Evolutionary conservation across 2,329 filamentous ascomycete species (phyloP), one percentile per base, ranked within the genome.

Genomic region (Pestalotiopsis sp.): DNA sequence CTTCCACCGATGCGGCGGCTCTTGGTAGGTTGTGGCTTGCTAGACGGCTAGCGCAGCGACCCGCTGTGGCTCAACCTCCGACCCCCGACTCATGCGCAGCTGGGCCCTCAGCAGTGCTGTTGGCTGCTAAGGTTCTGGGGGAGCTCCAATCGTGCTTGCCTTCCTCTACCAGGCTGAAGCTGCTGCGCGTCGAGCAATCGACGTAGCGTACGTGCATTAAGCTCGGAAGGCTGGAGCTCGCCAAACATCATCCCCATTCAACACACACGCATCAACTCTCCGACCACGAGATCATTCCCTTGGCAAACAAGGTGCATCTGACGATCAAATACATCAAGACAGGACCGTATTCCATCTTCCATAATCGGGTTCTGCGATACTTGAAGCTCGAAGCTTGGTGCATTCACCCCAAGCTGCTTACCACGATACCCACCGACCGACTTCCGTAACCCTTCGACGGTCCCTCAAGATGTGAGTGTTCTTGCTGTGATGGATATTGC

Each of bases 381-480:
- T 17, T n/a, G 45, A 52, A 52, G 45, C 45, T 52, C 59, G 25
- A 45, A 64, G 61, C 60, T 64, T 39, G 57, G 23, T 63, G 12
- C 60, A 36, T 23, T 25, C 64, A 41, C 41, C 52, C 23, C 52
- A 27, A 58, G 45, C 45, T 49, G 27, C 64, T 56, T 65, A 41
- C 23, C n/a, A 41, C 41, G 52, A 13, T 25, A 66, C 64, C 39
- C n/a, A 57, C 49, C 64, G 20, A 38, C 23, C 27, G 17, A 17
- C 49, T 36, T 20, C 20, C 13, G 23, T 31, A 14, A 38, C 36
- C 31, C 20, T 36, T 23, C 39, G 61, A 64, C 39, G 7, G 13
- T 52, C 7, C 17, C 39, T n/a, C 71, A 71, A 67, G n/a, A 74
- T 74, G 72, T 74, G 39, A 13, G 69, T 49, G 4, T 31, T 41